phyloP scores from a whole-genome alignment of 805 yeast genomes.

The Lipomyces sp. region DNA sequence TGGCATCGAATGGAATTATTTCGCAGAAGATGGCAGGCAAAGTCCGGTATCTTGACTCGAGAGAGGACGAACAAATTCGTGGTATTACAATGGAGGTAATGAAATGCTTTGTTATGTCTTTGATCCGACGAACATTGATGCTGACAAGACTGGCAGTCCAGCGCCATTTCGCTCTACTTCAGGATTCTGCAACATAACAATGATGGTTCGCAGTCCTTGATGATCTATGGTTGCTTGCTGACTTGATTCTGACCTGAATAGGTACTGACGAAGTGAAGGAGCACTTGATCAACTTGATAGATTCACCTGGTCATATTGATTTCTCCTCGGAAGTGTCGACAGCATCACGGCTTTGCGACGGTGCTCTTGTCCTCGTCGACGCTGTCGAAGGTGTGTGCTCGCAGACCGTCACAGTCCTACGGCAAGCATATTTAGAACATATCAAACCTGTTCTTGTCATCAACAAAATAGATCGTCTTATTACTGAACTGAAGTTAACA shows the following conservation, averaged over 20 bases:
- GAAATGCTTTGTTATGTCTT: neutral
- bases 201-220: conserved; percentile 16
- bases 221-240: neutral
- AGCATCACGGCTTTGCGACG: conserved; percentile 94
- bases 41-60: conserved; percentile 85
- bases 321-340: conserved; percentile 95
- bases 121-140: neutral
- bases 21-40: conserved; percentile 95
- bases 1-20: conserved; percentile 95
- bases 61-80: conserved; percentile 93
- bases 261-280: conserved; percentile 56
- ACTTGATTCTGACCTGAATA: conserved; percentile 18
- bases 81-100: conserved; percentile 93
- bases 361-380: conserved; percentile 92
- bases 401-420: conserved; percentile 89
- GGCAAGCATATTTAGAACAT: conserved; percentile 95
- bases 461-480: conserved; percentile 87
- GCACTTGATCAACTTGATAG: conserved; percentile 86
- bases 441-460: conserved; percentile 84
- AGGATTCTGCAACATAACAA: conserved; percentile 51
- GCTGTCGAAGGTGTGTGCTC: conserved; percentile 99
- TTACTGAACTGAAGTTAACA: conserved; percentile 78
- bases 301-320: conserved; percentile 99
- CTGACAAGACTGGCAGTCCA: conserved; percentile 51
- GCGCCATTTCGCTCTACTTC: conserved; percentile 93